Conservation (phyloP, 495 filamentous ascomycete species). For the Talaromyces trachyspermus region DNA sequence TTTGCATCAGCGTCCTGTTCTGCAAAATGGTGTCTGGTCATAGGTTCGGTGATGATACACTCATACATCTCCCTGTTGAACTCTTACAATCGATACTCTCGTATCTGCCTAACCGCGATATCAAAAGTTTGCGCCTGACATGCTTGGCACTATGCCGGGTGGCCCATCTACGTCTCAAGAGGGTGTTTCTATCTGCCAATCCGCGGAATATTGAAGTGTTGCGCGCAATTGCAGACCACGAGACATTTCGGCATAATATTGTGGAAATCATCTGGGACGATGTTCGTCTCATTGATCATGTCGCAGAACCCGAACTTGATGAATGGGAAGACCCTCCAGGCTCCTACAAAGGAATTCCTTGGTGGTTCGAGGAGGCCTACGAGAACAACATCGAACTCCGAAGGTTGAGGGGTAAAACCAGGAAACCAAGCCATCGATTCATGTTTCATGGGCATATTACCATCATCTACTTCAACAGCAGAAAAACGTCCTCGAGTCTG, state of each 20-base stretch:
- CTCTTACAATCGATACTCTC: too few species aligned
- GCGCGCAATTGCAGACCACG: slow-evolving; percentile 20
- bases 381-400: background rate
- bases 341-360: background rate
- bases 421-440: background rate
- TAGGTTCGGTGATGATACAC: too few species aligned
- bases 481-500: slow-evolving; percentile 12
- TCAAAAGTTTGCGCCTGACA: slow-evolving; percentile 19
- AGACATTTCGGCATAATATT: slow-evolving; percentile 13
- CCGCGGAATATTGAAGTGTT: slow-evolving; percentile 19
- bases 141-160: slow-evolving; percentile 11
- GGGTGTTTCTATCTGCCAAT: slow-evolving; percentile 21
- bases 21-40: too few species aligned
- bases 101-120: slow-evolving; percentile 15
- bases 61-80: too few species aligned
- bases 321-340: background rate
- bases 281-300: slow-evolving; percentile 8
- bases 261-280: slow-evolving; percentile 26
- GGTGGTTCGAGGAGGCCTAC: background rate
- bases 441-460: slow-evolving; percentile 16
- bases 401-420: background rate
- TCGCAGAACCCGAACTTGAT: background rate
- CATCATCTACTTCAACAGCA: slow-evolving; percentile 15
- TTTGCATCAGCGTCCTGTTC: too few species aligned
- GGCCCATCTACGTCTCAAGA: slow-evolving; percentile 14